Base-by-base conservation (phyloP, 345 rosid species). In the Salix udensis region DNA sequence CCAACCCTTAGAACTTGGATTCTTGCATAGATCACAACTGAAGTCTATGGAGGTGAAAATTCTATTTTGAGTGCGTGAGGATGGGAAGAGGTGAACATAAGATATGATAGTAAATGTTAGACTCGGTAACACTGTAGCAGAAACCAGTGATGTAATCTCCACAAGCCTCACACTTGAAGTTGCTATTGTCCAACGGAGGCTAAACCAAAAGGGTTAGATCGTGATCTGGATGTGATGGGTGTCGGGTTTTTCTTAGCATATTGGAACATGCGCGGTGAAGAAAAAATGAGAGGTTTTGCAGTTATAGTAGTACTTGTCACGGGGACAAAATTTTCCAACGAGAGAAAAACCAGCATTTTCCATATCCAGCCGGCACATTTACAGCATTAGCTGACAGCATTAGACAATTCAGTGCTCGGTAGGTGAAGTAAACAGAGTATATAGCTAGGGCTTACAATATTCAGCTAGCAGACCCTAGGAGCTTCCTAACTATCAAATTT, bases 51-150 rank as follows among this genome's bases (percentile, higher is more conserved):
- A 64, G 82, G 87, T 24, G 88, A 84, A 68, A 80, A 85, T 65
- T 86, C 85, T 60, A 88, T 84, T 19, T 85, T 82, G 42, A 90
- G 88, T 1, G 83, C 30, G 76, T 87, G 94, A 31, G 82, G 86
- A 65, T 88, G 94, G 40, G 82, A 67, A 67, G 52, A 10, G 55
- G 82, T 79, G 23, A 73, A 81, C 93, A 90, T n/a, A 90, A 65
- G 61, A 60, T 72, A 46, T 90, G 89, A 62, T 82, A 86, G 78
- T 60, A 62, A 62, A 62, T 13, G 71, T 53, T 39, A 76, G 84
- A 87, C 19, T 71, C 68, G 2, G 74, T 74, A 46, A 88, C 68
- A 18, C 28, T 69, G 76, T 90, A 88, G 82, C 78, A 82, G 79
- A 90, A 88, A 4, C 89, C 90, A 6, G 74, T 37, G 64, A 85